These are phyloP conservation scores for Xylaria sp. DNA, from an alignment of 2,329 filamentous ascomycete species.

Conservation along the genomic window DNA sequence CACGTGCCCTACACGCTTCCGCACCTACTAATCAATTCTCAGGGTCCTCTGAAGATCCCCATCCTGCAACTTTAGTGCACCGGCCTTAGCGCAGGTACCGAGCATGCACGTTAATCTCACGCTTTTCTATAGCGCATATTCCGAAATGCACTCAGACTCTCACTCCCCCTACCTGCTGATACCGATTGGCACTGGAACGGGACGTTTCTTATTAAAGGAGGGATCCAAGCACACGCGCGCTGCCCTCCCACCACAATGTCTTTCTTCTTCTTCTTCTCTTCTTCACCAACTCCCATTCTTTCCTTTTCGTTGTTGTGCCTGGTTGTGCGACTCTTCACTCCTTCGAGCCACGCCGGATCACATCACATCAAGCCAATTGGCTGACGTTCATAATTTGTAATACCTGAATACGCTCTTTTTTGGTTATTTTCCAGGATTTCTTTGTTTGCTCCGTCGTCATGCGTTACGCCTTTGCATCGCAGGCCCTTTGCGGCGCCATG, in stretches of 20 bases:
- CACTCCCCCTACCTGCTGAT: not conserved
- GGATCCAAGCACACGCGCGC: not conserved
- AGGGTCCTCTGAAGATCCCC: not conserved
- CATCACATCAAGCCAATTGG: slow-evolving; percentile 6
- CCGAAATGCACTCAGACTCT: too few relatives aligned
- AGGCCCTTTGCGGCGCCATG: slow-evolving; percentile 27
- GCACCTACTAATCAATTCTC: not conserved
- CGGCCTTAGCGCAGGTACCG: not conserved
- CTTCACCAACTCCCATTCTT: not conserved
- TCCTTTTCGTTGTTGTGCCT: slow-evolving; percentile 8
- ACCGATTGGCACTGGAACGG: not conserved
- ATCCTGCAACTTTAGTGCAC: not conserved
- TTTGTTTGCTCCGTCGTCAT: slow-evolving; percentile 15
- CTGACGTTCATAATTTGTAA: slow-evolving; percentile 15
- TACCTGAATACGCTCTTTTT: slow-evolving; percentile 6
- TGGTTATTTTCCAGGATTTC: not conserved
- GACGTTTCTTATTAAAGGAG: not conserved
- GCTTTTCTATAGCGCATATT: not conserved
- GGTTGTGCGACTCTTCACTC: slow-evolving; percentile 14
- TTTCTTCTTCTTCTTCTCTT: not conserved
- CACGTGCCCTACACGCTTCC: not conserved
- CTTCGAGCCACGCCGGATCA: slow-evolving; percentile 3
- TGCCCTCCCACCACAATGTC: not conserved
- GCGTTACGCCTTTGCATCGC: slow-evolving; percentile 26
- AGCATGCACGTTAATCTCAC: not conserved